Conservation (phyloP, 768 basidiomycete genomes). For the Russula vinacea region DNA sequence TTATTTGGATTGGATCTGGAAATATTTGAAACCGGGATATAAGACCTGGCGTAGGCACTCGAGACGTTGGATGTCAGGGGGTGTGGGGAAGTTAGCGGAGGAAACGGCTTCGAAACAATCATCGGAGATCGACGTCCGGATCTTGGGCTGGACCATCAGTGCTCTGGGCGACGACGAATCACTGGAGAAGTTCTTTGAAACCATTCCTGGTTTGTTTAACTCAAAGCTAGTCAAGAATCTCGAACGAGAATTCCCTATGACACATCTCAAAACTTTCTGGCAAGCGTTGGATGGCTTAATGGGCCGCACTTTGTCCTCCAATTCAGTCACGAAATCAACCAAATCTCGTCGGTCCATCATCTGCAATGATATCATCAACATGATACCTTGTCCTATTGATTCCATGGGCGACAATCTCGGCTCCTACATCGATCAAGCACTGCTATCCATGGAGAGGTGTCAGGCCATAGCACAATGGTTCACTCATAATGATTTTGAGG, state of each 20-base stretch:
- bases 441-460: too few species aligned
- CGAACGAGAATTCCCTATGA: not conserved
- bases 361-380: not conserved
- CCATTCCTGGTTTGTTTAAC: not conserved
- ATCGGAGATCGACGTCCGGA: not conserved
- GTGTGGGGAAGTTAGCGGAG: not conserved
- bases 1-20: too few species aligned
- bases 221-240: not conserved
- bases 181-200: not conserved
- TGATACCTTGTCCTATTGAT: not conserved
- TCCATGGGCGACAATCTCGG: too few species aligned
- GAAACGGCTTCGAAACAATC: not conserved
- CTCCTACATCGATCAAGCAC: too few species aligned
- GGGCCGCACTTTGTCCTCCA: constrained; percentile 3
- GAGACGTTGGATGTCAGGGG: not conserved
- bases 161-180: not conserved
- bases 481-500: too few species aligned
- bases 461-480: too few species aligned
- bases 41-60: too few species aligned
- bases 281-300: not conserved
- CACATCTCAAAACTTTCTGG: not conserved
- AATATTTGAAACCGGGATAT: too few species aligned
- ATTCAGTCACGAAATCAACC: not conserved
- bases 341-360: not conserved
- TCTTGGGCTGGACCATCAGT: not conserved